Conservation (phyloP, 2,329 filamentous ascomycete genomes). For the Fonsecaea nubica region DNA sequence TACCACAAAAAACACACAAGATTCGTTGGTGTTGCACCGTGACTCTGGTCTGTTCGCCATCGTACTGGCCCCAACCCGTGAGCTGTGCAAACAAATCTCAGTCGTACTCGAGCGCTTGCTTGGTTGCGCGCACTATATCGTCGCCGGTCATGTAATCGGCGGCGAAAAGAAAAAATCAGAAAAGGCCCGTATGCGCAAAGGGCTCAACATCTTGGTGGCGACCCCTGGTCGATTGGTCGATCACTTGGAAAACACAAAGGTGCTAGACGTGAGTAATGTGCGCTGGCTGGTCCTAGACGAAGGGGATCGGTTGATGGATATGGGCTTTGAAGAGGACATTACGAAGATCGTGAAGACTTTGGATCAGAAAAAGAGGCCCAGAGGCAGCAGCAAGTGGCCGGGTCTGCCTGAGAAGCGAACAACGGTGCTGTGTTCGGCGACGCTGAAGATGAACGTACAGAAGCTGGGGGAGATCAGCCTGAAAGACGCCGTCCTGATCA, state of each 20-base stretch:
- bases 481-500: slow-evolving; percentile 87
- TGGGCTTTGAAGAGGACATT: slow-evolving; percentile 94
- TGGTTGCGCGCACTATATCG: slow-evolving; percentile 90
- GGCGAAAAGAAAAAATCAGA: slow-evolving; percentile 79
- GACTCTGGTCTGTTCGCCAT: slow-evolving; percentile 92
- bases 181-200: slow-evolving; percentile 91
- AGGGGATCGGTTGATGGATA: slow-evolving; percentile 96
- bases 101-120: slow-evolving; percentile 83
- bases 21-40: slow-evolving; percentile 66
- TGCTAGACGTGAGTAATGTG: slow-evolving; percentile 83
- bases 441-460: slow-evolving; percentile 97
- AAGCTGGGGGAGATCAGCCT: slow-evolving; percentile 92
- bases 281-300: slow-evolving; percentile 95
- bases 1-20: slow-evolving; percentile 29
- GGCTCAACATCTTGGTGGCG: slow-evolving; percentile 92
- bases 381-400: slow-evolving; percentile 63
- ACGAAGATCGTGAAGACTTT: slow-evolving; percentile 83
- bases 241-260: slow-evolving; percentile 91
- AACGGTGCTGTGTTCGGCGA: slow-evolving; percentile 93
- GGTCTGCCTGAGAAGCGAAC: slow-evolving; percentile 74
- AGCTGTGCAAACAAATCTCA: slow-evolving; percentile 92
- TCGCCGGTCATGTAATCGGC: slow-evolving; percentile 82
- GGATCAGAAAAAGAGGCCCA: slow-evolving; percentile 62
- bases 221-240: slow-evolving; percentile 91
- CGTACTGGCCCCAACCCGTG: slow-evolving; percentile 89